phyloP scores from a whole-genome alignment of 257 asterid genomes.

The Ilex asprella region DNA sequence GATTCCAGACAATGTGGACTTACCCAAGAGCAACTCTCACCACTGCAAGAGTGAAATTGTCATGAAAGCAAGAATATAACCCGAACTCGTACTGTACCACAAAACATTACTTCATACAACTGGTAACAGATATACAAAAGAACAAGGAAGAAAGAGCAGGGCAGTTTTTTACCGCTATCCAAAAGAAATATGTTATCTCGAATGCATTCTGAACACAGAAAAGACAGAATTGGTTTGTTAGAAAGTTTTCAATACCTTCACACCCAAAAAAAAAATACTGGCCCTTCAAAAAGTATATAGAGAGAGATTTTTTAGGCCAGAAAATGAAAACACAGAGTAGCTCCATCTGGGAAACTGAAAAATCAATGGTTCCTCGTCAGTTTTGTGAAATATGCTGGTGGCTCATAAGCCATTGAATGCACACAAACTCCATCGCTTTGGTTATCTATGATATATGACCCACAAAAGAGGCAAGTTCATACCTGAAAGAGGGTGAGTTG shows the following conservation, averaged over 20 bases:
- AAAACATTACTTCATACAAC: not conserved
- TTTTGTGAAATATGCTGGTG: too few species aligned
- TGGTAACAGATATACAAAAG: not conserved
- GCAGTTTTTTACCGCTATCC: slow-evolving; percentile 61
- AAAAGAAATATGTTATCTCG: slow-evolving; percentile 83
- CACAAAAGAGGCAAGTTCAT: not conserved
- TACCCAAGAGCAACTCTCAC: slow-evolving; percentile 78
- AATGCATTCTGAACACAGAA: slow-evolving; percentile 69
- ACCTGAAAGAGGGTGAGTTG: slow-evolving; percentile 94
- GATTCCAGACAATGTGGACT: slow-evolving; percentile 7
- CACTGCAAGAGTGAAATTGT: slow-evolving; percentile 43
- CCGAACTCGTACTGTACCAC: slow-evolving; percentile 89
- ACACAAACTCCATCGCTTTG: too few species aligned
- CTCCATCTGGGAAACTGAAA: too few species aligned
- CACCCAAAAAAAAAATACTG: too few species aligned
- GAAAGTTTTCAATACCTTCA: too few species aligned
- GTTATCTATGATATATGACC: too few species aligned
- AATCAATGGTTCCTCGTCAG: too few species aligned
- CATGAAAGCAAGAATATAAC: slow-evolving; percentile 75
- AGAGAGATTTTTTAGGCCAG: too few species aligned
- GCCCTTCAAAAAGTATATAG: too few species aligned
- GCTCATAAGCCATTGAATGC: too few species aligned
- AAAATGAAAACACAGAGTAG: too few species aligned
- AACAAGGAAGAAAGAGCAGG: not conserved
- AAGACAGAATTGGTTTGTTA: not conserved